Evolutionary conservation across 2,329 filamentous ascomycete genomes (phyloP).

Genomic region (Fusarium multiceps): DNA sequence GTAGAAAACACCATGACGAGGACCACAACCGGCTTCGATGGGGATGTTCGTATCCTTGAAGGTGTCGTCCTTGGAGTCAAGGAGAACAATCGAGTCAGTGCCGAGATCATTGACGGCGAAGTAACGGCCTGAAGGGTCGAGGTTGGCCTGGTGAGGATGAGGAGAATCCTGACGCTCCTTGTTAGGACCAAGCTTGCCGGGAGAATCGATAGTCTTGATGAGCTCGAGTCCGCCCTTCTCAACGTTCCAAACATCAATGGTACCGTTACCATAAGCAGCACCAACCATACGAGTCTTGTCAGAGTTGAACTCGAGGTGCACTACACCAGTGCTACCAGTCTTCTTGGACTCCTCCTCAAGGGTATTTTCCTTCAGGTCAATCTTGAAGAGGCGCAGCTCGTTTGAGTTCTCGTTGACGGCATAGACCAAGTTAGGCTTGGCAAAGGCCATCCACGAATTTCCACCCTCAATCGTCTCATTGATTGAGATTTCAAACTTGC

Average conservation of each 20-base stretch:
- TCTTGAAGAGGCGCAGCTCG: conserved; percentile 54
- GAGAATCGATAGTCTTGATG: conserved; percentile 53
- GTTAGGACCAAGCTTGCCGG: conserved; percentile 50
- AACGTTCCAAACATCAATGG: conserved; percentile 60
- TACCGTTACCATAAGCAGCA: conserved; percentile 55
- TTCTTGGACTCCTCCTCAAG: conserved; percentile 47
- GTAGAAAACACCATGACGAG: conserved; percentile 63
- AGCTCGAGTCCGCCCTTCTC: conserved; percentile 52
- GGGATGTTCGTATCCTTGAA: conserved; percentile 51
- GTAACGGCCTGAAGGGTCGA: conserved; percentile 62
- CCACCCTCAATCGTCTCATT: conserved; percentile 50
- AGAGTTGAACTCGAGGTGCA: conserved; percentile 60
- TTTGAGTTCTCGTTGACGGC: conserved; percentile 60
- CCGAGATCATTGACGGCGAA: conserved; percentile 63
- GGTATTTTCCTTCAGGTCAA: conserved; percentile 50
- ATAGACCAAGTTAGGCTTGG: conserved; percentile 55
- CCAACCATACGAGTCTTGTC: conserved; percentile 59
- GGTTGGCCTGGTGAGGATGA: conserved; percentile 61
- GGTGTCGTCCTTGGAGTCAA: conserved; percentile 57
- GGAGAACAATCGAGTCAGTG: conserved; percentile 59
- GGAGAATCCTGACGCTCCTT: conserved; percentile 49
- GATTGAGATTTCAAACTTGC: conserved; percentile 53
- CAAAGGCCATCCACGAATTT: conserved; percentile 61
- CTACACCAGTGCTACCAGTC: conserved; percentile 57
- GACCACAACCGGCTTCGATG: conserved; percentile 56